A percentile compares a stretch with the other conserved stretches of the same genome.
Conservation (phyloP, 495 filamentous ascomycete genomes). For the Lophium mytilinum region DNA sequence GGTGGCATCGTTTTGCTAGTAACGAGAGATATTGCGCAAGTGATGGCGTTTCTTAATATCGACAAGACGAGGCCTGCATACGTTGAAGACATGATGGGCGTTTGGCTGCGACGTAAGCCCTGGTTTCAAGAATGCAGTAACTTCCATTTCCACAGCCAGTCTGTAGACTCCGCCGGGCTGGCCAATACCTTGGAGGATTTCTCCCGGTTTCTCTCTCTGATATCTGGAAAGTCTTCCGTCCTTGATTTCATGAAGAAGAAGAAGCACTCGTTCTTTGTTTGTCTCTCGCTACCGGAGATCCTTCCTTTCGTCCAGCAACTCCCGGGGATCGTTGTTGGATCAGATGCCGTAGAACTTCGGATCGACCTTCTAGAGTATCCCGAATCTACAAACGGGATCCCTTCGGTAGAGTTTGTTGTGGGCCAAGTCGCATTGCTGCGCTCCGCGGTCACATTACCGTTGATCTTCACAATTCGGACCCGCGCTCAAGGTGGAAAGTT, state of each 20-base stretch:
- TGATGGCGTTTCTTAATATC: constrained; percentile 81
- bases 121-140: constrained; percentile 95
- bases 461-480: constrained; percentile 91
- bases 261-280: constrained; percentile 82
- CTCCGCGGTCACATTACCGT: constrained; percentile 63
- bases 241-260: constrained; percentile 61
- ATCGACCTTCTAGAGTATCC: constrained; percentile 87
- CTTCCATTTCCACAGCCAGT: constrained; percentile 80
- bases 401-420: constrained; percentile 64
- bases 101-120: constrained; percentile 85
- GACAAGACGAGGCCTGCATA: constrained; percentile 93
- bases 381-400: constrained; percentile 46
- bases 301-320: constrained; percentile 53
- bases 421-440: constrained; percentile 77
- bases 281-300: constrained; percentile 74
- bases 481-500: constrained; percentile 81
- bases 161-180: constrained; percentile 50
- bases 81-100: constrained; percentile 84
- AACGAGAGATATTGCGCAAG: constrained; percentile 75
- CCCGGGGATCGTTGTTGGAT: constrained; percentile 67
- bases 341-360: constrained; percentile 87
- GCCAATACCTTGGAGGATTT: constrained; percentile 69
- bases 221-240: constrained; percentile 60
- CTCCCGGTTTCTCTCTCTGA: constrained; percentile 61
- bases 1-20: constrained; percentile 89